Evolutionary conservation across 2,329 filamentous ascomycete genomes (phyloP).

Genomic region (Neonectria sp.): DNA sequence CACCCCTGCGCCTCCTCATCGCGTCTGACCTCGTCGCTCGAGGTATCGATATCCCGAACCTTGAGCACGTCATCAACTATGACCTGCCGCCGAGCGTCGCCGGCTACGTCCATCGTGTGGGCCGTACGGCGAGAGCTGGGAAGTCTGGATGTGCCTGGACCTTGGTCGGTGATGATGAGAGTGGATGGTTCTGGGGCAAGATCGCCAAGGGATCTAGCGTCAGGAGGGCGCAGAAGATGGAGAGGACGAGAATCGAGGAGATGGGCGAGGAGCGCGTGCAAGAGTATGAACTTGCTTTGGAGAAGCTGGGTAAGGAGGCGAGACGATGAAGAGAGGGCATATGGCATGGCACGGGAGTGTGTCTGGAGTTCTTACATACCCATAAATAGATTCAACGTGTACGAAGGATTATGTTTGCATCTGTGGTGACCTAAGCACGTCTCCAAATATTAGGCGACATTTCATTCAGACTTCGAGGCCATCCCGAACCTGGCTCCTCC

Average conservation of each 20-base stretch:
- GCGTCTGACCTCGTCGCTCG: slow-evolving; percentile 95
- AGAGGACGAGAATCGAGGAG: slow-evolving; percentile 62
- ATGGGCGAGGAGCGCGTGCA: slow-evolving; percentile 64
- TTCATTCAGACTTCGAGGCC: not conserved
- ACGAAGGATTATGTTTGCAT: not conserved
- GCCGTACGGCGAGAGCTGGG: slow-evolving; percentile 89
- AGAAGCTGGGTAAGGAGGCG: slow-evolving; percentile 75
- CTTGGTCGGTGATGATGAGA: slow-evolving; percentile 85
- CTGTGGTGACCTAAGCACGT: not conserved
- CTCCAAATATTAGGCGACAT: not conserved
- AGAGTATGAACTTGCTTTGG: slow-evolving; percentile 71
- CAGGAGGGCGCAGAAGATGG: slow-evolving; percentile 61
- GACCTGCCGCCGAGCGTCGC: slow-evolving; percentile 87
- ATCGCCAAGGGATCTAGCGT: slow-evolving; percentile 74
- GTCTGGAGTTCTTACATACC: slow-evolving; percentile 37
- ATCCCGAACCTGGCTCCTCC: not conserved
- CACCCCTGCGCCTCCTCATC: slow-evolving; percentile 81
- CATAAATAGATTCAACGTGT: slow-evolving; percentile 17
- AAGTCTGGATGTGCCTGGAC: slow-evolving; percentile 87
- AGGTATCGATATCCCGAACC: slow-evolving; percentile 84
- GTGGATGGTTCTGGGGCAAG: slow-evolving; percentile 92
- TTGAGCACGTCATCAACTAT: slow-evolving; percentile 94
- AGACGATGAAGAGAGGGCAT: slow-evolving; percentile 40
- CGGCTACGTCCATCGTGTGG: slow-evolving; percentile 92
- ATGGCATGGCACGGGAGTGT: slow-evolving; percentile 20